Evolutionary conservation across 75 land plant species (phyloP), one percentile per base, ranked within the genome.

Genomic region (Selaginella tamariscina): DNA sequence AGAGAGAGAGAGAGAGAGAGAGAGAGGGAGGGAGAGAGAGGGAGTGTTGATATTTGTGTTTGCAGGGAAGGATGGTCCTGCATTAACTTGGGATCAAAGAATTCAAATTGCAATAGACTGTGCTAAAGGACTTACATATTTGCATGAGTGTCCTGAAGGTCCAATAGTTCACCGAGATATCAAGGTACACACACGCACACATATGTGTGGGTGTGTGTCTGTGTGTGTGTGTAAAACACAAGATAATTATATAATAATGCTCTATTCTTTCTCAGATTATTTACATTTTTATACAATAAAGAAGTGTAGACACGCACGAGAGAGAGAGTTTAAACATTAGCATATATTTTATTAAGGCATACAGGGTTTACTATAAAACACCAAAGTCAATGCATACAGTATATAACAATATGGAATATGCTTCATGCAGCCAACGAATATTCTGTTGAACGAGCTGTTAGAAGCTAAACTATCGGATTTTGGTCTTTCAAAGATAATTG

Each of bases 381-480:
- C n/a, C n/a, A n/a, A n/a, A n/a, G n/a, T n/a, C n/a, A n/a, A n/a
- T n/a, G n/a, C n/a, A n/a, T n/a, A n/a, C n/a, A n/a, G n/a, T n/a
- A n/a, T n/a, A n/a, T n/a, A n/a, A n/a, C n/a, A n/a, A n/a, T n/a
- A n/a, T n/a, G n/a, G n/a, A n/a, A n/a, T n/a, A n/a, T n/a, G n/a
- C 49, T 39, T 39, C 62, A 2, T 59, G 62, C n/a, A 73, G 85
- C 82, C 88, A 23, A 81, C 81, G 65, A 86, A 86, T 29, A 86
- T 86, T 39, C 75, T 86, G 2, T 66, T 86, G 24, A 65, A 44
- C 15, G 67, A 44, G 28, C 28, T 71, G n/a, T 70, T 83, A 56
- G 76, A 79, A 73, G 88, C 88, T 1, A 86, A 79, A 67, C 79
- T 86, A 1, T 80, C 85, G 15, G 88, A 86, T 55, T 86, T 86